Base-by-base conservation (phyloP, 2,329 filamentous ascomycete genomes). In the Daldinia eschscholtzii region DNA sequence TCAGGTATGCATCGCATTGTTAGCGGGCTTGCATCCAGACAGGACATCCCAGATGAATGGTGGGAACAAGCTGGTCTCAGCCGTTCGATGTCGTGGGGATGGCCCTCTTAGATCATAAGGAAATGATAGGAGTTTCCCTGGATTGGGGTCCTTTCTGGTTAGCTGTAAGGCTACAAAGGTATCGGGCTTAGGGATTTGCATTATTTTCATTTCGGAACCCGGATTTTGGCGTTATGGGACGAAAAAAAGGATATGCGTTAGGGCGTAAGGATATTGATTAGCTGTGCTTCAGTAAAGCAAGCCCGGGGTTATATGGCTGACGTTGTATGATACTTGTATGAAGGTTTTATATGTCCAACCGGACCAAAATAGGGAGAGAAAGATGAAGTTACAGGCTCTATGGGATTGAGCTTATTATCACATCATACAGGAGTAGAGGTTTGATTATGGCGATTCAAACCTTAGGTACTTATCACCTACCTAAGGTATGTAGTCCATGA, bases 31-130 rank as follows among this genome's bases (percentile, higher is more conserved):
- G 88, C 90, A 37, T 85, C 87, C 18, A 84, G 92, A 26, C 87
- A 93, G 75, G 92, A 94, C 73, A 91, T 96, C 61, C 91, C 92
- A 0, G 92, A 96, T 68, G 90, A 93, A 71, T 94, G 91, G 89
- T 97, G 93, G 93, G 88, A 88, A 65, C 86, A 88, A 74, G 90
- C 86, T 65, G 91, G 91, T 46, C 84, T 93, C 70, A 89, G 85
- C 75, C 87, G 89, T 70, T 90, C 84, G 13, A 80, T 88, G 61
- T 79, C 81, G 18, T 81, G 79, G 39, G 82, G 41, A 28, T 39
- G 28, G 52, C 52, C 52, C 15, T 9, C 18, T 35, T 55, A 26
- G 33, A 26, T 1, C 6, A 35, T 6, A 35, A 35, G 10, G 33
- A 6, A 35, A 35, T 35, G 33, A 6, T 26, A 3, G 33, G 33